These are phyloP conservation scores for Stemphylium vesicarium DNA, from an alignment of 2,329 filamentous ascomycete genomes.

Conservation along the genomic window DNA sequence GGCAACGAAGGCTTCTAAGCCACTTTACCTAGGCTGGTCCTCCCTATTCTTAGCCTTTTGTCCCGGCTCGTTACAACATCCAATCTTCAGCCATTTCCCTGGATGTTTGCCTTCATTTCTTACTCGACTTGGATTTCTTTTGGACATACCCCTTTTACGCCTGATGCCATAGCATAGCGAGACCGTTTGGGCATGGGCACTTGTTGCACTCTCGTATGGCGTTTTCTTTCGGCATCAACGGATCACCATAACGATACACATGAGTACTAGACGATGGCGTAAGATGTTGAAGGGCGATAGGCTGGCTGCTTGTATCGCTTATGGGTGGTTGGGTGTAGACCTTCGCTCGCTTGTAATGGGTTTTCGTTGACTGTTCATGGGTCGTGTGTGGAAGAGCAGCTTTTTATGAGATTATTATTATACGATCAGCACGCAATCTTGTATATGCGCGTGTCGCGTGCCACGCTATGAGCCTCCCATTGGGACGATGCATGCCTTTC, in stretches of 20 bases:
- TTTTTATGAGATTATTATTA: constrained; percentile 25
- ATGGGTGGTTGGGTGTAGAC: constrained; percentile 30
- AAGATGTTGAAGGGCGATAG: constrained; percentile 9
- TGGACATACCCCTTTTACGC: constrained; percentile 47
- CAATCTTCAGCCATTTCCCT: constrained; percentile 31
- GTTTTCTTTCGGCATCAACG: constrained; percentile 28
- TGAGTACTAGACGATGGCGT: constrained; percentile 32
- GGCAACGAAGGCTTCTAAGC: constrained; percentile 89
- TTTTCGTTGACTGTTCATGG: constrained; percentile 22
- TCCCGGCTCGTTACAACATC: constrained; percentile 13
- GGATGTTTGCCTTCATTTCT: constrained; percentile 28
- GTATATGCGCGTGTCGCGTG: constrained; percentile 33
- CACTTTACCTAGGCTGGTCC: constrained; percentile 11
- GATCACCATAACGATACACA: constrained; percentile 27
- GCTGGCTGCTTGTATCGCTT: constrained; percentile 15
- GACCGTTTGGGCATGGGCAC: constrained; percentile 30
- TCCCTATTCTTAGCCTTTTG: constrained; percentile 14
- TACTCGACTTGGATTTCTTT: constrained; percentile 30
- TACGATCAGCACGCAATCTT: constrained; percentile 35
- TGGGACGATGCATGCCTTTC: constrained; percentile 1
- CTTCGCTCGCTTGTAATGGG: constrained; percentile 32
- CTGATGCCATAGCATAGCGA: constrained; percentile 46
- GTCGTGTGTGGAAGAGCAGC: constrained; percentile 21
- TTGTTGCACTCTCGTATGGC: constrained; percentile 32
- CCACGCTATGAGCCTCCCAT: constrained; percentile 13